Percentiles rank a stretch among this genome's conserved stretches.
phyloP scores from a whole-genome alignment of 805 yeast genomes.

The Saturnispora serradocipensis region DNA sequence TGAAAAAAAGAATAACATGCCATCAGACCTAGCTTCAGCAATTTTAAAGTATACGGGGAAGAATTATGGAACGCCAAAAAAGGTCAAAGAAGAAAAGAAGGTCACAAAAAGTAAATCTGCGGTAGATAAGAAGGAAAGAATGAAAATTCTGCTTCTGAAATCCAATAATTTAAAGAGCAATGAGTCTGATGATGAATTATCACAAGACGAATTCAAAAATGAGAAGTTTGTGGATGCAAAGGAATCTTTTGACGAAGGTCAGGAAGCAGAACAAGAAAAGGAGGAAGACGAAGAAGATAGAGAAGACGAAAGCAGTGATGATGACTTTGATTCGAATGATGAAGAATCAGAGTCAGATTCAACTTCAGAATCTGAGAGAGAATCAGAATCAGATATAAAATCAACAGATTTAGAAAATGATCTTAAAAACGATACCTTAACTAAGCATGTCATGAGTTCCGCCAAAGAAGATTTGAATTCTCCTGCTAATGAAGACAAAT shows the following conservation, averaged over 20 bases:
- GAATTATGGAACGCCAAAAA: slow-evolving; percentile 33
- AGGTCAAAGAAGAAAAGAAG: slow-evolving; percentile 2
- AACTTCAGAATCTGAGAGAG: not conserved
- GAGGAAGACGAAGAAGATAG: slow-evolving; percentile 1
- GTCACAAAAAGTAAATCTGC: not conserved
- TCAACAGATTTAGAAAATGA: slow-evolving; percentile 20
- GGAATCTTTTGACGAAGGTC: slow-evolving; percentile 1
- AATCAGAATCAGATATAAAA: slow-evolving; percentile 3
- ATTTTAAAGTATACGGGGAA: slow-evolving; percentile 50
- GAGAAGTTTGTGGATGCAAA: slow-evolving; percentile 7
- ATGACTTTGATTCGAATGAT: slow-evolving; percentile 7
- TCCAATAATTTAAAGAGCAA: slow-evolving; percentile 11
- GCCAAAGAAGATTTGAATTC: not conserved
- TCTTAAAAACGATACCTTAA: slow-evolving; percentile 18
- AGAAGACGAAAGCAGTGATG: slow-evolving; percentile 6
- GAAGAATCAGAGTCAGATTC: slow-evolving; percentile 22
- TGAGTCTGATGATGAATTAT: slow-evolving; percentile 1
- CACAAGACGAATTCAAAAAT: slow-evolving; percentile 3
- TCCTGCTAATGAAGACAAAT: slow-evolving; percentile 21
- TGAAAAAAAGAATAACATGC: slow-evolving; percentile 17
- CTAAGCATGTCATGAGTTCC: not conserved
- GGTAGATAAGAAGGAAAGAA: slow-evolving; percentile 6
- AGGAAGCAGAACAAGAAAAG: not conserved
- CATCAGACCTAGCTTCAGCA: slow-evolving; percentile 48
- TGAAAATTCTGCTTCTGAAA: slow-evolving; percentile 9